These are phyloP conservation scores for Tephrocybe sp. DNA, from an alignment of 768 basidiomycete species.

Conservation along the genomic window DNA sequence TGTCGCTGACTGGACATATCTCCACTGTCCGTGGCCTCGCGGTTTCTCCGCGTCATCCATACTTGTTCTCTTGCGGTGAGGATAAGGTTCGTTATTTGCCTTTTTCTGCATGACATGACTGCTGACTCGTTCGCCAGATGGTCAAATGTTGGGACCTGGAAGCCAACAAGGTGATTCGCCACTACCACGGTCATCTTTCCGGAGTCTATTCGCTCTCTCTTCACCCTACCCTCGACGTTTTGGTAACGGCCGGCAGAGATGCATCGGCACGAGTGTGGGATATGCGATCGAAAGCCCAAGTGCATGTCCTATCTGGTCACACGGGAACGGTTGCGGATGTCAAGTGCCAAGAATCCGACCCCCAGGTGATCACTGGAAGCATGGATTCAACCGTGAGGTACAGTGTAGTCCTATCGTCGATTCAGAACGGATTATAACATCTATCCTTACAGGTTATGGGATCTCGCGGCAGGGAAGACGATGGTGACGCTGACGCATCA, in stretches of 20 bases:
- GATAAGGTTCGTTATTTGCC: conserved; percentile 73
- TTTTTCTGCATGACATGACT: not conserved
- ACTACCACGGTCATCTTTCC: conserved; percentile 97
- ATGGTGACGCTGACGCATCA: conserved; percentile 98
- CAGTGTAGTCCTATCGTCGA: conserved; percentile 18
- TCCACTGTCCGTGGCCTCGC: conserved; percentile 94
- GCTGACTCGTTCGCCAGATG: conserved; percentile 59
- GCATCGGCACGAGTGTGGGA: conserved; percentile 99
- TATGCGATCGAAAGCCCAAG: conserved; percentile 97
- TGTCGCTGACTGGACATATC: conserved; percentile 97
- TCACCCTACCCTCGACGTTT: conserved; percentile 93
- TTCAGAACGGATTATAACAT: not conserved
- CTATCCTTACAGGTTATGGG: conserved; percentile 72
- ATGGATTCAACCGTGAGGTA: conserved; percentile 98
- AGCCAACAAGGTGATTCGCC: conserved; percentile 97
- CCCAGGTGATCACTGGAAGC: conserved; percentile 96
- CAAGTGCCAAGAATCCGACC: conserved; percentile 95
- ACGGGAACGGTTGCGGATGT: conserved; percentile 95
- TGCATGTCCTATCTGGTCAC: conserved; percentile 92
- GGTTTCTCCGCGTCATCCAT: conserved; percentile 91
- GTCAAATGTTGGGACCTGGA: conserved; percentile 99
- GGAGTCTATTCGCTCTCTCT: conserved; percentile 94
- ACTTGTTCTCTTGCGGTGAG: conserved; percentile 96
- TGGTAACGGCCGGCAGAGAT: conserved; percentile 95
- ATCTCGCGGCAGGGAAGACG: conserved; percentile 96